Conservation (phyloP, 1,284 basidiomycete species). For the Cryptococcus hybrid region DNA sequence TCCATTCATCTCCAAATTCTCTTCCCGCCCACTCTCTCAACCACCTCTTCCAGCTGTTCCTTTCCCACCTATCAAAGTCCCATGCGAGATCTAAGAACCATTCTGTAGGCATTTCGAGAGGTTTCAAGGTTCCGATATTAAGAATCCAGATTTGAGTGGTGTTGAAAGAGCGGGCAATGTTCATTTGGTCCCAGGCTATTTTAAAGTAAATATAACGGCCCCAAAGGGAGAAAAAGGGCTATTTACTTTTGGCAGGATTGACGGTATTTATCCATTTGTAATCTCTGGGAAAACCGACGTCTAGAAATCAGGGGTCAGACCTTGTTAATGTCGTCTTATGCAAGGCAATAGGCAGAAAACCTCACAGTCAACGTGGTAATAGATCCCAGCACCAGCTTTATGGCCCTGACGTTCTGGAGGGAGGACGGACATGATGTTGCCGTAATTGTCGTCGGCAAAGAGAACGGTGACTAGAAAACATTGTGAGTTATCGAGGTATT, state of each 20-base stretch:
- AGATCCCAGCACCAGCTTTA: conserved; percentile 63
- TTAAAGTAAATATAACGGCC: too few relatives aligned
- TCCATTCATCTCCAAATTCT: conserved; percentile 23
- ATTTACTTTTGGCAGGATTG: conserved; percentile 26
- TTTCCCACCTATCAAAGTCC: conserved; percentile 25
- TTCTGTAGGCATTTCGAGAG: conserved; percentile 27
- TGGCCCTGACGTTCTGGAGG: conserved; percentile 55
- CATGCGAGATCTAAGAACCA: conserved; percentile 27
- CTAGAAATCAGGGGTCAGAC: conserved; percentile 3
- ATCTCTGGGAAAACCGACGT: conserved; percentile 40
- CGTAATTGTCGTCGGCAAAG: conserved; percentile 47
- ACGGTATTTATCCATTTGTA: conserved; percentile 47
- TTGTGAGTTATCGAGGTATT: neutral
- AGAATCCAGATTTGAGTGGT: conserved; percentile 32
- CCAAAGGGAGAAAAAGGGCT: neutral
- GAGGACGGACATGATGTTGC: conserved; percentile 51
- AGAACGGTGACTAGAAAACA: conserved; percentile 22
- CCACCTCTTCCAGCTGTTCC: conserved; percentile 18
- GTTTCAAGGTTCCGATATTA: conserved; percentile 30
- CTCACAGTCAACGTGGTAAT: conserved; percentile 59
- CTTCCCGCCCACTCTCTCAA: conserved; percentile 22
- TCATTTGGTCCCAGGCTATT: conserved; percentile 35
- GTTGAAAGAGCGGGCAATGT: conserved; percentile 29
- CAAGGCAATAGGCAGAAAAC: neutral
- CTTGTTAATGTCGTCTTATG: neutral